Percentiles rank a stretch among this genome's conserved stretches.
Conservation (phyloP, 2,329 filamentous ascomycete species). For the Zymoseptoria tritici region DNA sequence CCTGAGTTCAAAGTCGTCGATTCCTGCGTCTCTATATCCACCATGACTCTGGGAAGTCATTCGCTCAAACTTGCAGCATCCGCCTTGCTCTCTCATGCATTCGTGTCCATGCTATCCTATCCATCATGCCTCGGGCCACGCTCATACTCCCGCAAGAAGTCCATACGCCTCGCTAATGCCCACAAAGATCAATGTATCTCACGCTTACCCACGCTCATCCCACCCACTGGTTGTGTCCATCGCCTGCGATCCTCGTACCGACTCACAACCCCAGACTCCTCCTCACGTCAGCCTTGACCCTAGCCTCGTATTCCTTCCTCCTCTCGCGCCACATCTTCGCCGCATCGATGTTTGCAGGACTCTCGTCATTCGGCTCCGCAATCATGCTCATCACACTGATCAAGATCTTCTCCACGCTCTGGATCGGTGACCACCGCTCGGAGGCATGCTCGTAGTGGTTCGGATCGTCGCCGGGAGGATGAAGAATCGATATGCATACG, state of each 20-base stretch:
- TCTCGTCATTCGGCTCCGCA: conserved; percentile 94
- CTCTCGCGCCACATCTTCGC: conserved; percentile 93
- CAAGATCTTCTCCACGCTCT: conserved; percentile 95
- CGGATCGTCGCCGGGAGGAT: conserved; percentile 91
- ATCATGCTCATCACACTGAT: conserved; percentile 98
- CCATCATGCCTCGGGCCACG: background rate
- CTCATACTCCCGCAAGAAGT: background rate
- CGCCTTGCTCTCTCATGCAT: background rate
- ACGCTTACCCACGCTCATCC: background rate
- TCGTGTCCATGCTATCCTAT: background rate
- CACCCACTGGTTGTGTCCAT: background rate
- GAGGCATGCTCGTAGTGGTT: conserved; percentile 97
- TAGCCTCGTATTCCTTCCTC: conserved; percentile 73
- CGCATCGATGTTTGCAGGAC: conserved; percentile 90
- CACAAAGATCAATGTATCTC: background rate
- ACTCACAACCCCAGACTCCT: conserved; percentile 65
- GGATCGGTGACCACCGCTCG: conserved; percentile 93
- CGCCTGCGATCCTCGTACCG: background rate
- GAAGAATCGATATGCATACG: conserved; percentile 97
- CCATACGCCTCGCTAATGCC: conserved; percentile 2
- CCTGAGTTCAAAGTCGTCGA: background rate
- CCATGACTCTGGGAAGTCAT: background rate
- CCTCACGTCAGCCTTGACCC: conserved; percentile 75
- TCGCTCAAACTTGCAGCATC: background rate
- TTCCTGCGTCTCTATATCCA: background rate